phyloP scores from a whole-genome alignment of 2,329 filamentous ascomycete species.

The Epichloe baconii region DNA sequence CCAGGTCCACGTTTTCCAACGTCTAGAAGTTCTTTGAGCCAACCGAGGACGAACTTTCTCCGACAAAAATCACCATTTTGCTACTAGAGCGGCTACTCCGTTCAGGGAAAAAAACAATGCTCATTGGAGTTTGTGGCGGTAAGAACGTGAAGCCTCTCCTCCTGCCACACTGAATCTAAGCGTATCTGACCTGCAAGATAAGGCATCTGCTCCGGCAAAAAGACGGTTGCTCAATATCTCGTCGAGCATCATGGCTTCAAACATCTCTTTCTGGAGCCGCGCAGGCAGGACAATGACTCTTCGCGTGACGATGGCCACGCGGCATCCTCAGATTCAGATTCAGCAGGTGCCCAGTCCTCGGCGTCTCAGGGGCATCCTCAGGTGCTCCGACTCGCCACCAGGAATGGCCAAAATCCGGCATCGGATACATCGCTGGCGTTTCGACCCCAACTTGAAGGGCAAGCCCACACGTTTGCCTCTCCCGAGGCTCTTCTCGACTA shows the following conservation, averaged over 20 bases:
- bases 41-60: neutral
- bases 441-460: constrained; percentile 7
- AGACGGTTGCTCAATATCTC: constrained; percentile 77
- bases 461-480: constrained; percentile 38
- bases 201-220: constrained; percentile 92
- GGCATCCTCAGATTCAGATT: neutral
- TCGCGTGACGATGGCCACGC: neutral
- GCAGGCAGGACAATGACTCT: neutral
- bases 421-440: constrained; percentile 16
- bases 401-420: constrained; percentile 13
- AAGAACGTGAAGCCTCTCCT: constrained; percentile 13
- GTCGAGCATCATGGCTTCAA: constrained; percentile 73
- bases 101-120: constrained; percentile 35
- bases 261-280: constrained; percentile 45
- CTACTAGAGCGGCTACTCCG: too few species aligned
- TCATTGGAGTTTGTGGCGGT: constrained; percentile 68
- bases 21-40: neutral
- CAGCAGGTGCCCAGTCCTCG: constrained; percentile 6
- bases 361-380: constrained; percentile 10
- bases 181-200: constrained; percentile 21
- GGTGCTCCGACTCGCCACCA: constrained; percentile 14
- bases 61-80: too few species aligned
- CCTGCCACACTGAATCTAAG: neutral
- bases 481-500: constrained; percentile 64
- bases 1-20: neutral